A percentile compares a stretch with the other conserved stretches of the same genome.
These are phyloP conservation scores for Aristolochia fimbriata DNA, from an alignment of 164 flowering plant species.

Conservation along the genomic window DNA sequence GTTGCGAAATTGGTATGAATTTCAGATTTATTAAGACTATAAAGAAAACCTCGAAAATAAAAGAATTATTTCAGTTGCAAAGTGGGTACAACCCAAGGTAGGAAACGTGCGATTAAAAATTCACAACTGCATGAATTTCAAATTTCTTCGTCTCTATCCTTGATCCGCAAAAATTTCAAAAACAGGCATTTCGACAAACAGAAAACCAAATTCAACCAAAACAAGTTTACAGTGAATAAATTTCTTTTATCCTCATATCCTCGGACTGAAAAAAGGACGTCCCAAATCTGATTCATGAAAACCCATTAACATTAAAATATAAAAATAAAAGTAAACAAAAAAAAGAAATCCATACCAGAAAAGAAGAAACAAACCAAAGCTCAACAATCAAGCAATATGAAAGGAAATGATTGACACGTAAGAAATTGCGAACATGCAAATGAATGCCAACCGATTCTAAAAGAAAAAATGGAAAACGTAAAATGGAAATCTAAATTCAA, in stretches of 20 bases:
- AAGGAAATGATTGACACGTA: too few species aligned
- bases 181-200: not conserved
- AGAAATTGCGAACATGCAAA: too few species aligned
- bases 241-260: not conserved
- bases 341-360: too few species aligned
- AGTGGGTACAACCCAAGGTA: not conserved
- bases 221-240: not conserved
- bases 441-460: too few species aligned
- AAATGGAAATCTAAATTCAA: too few species aligned
- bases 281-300: too few species aligned
- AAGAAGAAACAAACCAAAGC: too few species aligned
- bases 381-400: too few species aligned
- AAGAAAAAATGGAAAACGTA: too few species aligned
- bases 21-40: not conserved
- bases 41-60: slow-evolving; percentile 7
- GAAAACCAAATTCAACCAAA: not conserved
- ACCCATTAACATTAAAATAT: too few species aligned
- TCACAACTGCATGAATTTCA: not conserved
- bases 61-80: not conserved
- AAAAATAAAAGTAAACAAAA: too few species aligned
- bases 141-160: not conserved
- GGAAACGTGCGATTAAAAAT: not conserved
- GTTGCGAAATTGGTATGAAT: not conserved
- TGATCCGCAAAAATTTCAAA: not conserved
- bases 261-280: too few species aligned